These are phyloP conservation scores for Marchantia polymorpha DNA, from an alignment of 225 moss, liverwort and hornwort species.

Conservation along the genomic window DNA sequence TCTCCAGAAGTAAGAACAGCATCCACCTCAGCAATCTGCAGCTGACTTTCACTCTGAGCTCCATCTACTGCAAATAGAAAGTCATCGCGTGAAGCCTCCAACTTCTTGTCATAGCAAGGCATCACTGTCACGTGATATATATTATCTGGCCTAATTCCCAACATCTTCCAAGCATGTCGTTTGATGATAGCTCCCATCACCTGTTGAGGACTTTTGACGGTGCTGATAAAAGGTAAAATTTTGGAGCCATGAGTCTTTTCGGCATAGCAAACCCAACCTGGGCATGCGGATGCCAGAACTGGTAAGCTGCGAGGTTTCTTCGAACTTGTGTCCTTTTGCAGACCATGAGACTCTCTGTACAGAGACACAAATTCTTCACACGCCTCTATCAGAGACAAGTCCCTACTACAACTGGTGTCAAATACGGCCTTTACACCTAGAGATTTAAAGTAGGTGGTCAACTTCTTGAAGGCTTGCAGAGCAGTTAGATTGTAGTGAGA, in stretches of 20 bases:
- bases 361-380: slow-evolving; percentile 81
- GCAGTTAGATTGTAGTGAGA: slow-evolving; percentile 74
- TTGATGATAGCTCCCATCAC: slow-evolving; percentile 92
- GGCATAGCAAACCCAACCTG: slow-evolving; percentile 98
- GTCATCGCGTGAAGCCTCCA: slow-evolving; percentile 96
- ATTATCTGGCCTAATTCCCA: slow-evolving; percentile 71
- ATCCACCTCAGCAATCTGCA: slow-evolving; percentile 77
- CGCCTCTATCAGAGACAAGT: slow-evolving; percentile 71
- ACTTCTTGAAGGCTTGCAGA: slow-evolving; percentile 80
- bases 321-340: slow-evolving; percentile 14
- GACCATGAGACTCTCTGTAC: slow-evolving; percentile 34
- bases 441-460: slow-evolving; percentile 75
- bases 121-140: slow-evolving; percentile 89
- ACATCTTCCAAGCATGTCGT: slow-evolving; percentile 47
- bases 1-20: slow-evolving; percentile 93
- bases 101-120: slow-evolving; percentile 99
- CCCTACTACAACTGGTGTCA: slow-evolving; percentile 93
- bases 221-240: slow-evolving; percentile 83
- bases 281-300: slow-evolving; percentile 86
- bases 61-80: slow-evolving; percentile 77
- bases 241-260: slow-evolving; percentile 93
- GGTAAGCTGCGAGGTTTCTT: slow-evolving; percentile 48
- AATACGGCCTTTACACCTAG: slow-evolving; percentile 87
- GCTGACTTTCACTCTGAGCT: slow-evolving; percentile 21
- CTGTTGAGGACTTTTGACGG: slow-evolving; percentile 96